Percentiles rank a stretch among this genome's conserved stretches.
These are phyloP conservation scores for Tylopilus plumbeoviolaceoides DNA, from an alignment of 768 basidiomycete species.

Conservation along the genomic window DNA sequence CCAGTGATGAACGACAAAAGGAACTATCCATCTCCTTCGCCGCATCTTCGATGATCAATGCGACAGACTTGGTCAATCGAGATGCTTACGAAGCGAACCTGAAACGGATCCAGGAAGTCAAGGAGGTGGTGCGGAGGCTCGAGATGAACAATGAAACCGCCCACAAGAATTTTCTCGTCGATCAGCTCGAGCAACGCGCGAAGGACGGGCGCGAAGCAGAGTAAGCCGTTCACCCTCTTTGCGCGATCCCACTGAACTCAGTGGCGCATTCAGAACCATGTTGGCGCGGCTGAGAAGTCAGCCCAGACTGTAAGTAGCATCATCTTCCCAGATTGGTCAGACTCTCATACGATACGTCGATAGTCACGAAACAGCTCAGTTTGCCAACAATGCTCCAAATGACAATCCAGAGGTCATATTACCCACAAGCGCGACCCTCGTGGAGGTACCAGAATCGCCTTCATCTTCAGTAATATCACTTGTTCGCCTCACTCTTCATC, in stretches of 20 bases:
- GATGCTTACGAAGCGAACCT: constrained; percentile 25
- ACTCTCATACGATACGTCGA: constrained; percentile 1
- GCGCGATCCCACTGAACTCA: not conserved
- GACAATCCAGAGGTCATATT: constrained; percentile 20
- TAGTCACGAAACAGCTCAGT: constrained; percentile 16
- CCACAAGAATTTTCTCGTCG: constrained; percentile 31
- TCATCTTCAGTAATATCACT: constrained; percentile 13
- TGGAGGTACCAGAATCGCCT: constrained; percentile 26
- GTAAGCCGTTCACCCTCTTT: constrained; percentile 26
- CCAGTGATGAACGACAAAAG: constrained; percentile 9
- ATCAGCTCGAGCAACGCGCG: constrained; percentile 34
- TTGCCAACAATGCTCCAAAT: constrained; percentile 8
- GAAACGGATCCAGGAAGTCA: constrained; percentile 26
- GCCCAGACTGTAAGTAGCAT: constrained; percentile 10
- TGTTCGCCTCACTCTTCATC: not conserved
- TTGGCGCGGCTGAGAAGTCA: constrained; percentile 18
- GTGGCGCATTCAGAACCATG: constrained; percentile 16
- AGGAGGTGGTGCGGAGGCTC: constrained; percentile 25
- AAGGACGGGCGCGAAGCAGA: constrained; percentile 45
- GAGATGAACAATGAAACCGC: constrained; percentile 42
- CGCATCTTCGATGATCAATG: constrained; percentile 25
- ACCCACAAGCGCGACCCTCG: constrained; percentile 34
- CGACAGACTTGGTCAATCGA: constrained; percentile 14
- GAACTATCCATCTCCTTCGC: constrained; percentile 14
- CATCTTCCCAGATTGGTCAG: not conserved